phyloP scores from a whole-genome alignment of 73 alveolate species.

The Paramecium sexaurelia region DNA sequence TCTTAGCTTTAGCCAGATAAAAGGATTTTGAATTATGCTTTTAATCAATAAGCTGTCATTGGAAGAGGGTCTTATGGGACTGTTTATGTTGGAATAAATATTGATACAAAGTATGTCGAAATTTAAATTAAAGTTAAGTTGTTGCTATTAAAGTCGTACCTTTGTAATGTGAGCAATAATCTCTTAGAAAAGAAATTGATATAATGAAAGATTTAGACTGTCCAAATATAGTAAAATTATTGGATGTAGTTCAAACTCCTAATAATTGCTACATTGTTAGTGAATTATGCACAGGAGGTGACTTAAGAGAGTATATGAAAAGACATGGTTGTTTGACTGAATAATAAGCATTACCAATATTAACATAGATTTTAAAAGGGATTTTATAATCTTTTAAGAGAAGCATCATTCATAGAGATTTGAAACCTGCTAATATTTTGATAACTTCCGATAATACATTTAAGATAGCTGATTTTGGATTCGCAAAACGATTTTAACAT shows the following conservation, averaged over 20 bases:
- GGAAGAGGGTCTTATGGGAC: conserved; percentile 64
- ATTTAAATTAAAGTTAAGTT: background rate
- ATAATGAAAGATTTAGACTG: conserved; percentile 67
- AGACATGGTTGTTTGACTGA: background rate
- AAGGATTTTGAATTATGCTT: conserved; percentile 52
- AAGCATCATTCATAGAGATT: conserved; percentile 70
- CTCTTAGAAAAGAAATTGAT: conserved; percentile 60
- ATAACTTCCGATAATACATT: conserved; percentile 60
- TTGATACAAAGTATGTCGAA: conserved; percentile 22
- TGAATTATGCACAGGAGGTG: conserved; percentile 72
- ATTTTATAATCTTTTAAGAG: conserved; percentile 44
- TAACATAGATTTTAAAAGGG: conserved; percentile 57
- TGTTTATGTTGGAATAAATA: conserved; percentile 63
- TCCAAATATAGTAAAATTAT: conserved; percentile 64
- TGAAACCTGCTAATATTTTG: conserved; percentile 75
- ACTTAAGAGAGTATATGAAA: conserved; percentile 63
- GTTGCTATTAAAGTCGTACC: conserved; percentile 53
- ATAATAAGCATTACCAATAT: conserved; percentile 45
- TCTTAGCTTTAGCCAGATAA: conserved; percentile 57
- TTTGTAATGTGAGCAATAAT: background rate
- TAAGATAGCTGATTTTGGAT: conserved; percentile 70
- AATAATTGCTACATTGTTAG: conserved; percentile 65
- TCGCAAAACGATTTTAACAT: conserved; percentile 60
- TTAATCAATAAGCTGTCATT: conserved; percentile 26
- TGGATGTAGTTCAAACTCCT: conserved; percentile 65